Base-by-base conservation (phyloP, 2,329 filamentous ascomycete genomes). In the Dactylella cylindrospora region DNA sequence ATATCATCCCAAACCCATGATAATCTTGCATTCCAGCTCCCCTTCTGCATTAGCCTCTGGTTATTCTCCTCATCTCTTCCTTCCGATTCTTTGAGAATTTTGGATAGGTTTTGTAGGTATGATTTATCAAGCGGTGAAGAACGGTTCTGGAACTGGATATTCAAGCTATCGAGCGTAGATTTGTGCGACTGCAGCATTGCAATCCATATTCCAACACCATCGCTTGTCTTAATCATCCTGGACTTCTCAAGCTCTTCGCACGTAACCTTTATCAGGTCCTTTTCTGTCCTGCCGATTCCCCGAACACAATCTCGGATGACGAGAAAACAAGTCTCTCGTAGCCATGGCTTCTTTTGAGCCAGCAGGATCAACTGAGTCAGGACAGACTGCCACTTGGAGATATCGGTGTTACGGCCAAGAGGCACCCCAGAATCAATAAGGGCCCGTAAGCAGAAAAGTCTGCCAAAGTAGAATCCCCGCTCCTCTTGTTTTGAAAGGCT, bases 151-250 rank as follows among this genome's bases (percentile, higher is more conserved):
- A 55, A 40, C 10, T 33, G 43, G 20, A 54, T 45, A 17, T 54
- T 51, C 7, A 54, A 26, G 4, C 36, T 64, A 29, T 50, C 19
- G 68, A 71, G 17, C 75, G 52, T 26, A 70, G 72, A 5, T 76
- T 74, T 3, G 71, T 64, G 39, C n/a, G 66, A 66, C 29, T 81
- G 78, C 1, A 86, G 80, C 3, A 82, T 12, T 13, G 55, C 80
- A 25, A 97, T 77, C 90, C 90, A 97, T 53, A 96, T 82, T 0
- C 88, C 89, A 17, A 96, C 83, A 5, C 90, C 91, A 71, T 97
- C 91, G 0, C 90, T 85, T 0, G 90, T 91, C 71, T 86, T 86
- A 6, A 84, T 82, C 41, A 94, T 76, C 7, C 85, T 84, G 41
- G 81, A 79, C 12, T 81, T 77, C 15, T 78, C 76, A 6, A 95